These are phyloP conservation scores for Keithomyces neogunnii DNA, from an alignment of 2,329 filamentous ascomycete species.

Conservation along the genomic window DNA sequence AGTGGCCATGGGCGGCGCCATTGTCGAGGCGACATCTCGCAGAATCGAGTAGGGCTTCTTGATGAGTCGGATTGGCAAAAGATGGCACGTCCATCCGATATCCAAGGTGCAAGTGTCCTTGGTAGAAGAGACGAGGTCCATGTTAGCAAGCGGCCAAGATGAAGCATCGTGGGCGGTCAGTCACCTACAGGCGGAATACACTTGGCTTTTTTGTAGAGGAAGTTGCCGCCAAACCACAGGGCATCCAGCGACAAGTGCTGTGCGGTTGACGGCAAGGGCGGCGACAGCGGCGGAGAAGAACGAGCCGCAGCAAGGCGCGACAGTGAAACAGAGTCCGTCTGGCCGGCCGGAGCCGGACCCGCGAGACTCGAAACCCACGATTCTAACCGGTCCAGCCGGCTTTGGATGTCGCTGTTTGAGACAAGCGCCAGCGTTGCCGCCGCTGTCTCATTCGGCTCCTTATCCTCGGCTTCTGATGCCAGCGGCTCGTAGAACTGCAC, in stretches of 20 bases:
- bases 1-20: not conserved
- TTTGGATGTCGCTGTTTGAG: conserved; percentile 1
- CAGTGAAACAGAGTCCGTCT: too few relatives aligned
- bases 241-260: conserved; percentile 1
- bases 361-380: not conserved
- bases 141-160: too few relatives aligned
- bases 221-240: conserved; percentile 1
- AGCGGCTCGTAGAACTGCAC: conserved; percentile 5
- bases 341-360: not conserved
- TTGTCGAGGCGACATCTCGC: conserved; percentile 1
- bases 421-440: not conserved
- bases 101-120: conserved; percentile 2
- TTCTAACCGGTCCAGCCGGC: conserved; percentile 3
- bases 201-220: not conserved
- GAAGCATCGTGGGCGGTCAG: too few relatives aligned
- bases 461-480: not conserved
- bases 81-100: conserved; percentile 1
- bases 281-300: not conserved
- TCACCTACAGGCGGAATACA: not conserved
- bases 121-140: not conserved
- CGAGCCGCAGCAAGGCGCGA: not conserved
- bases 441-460: not conserved
- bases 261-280: not conserved
- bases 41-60: conserved; percentile 3
- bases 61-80: conserved; percentile 6